phyloP scores from a whole-genome alignment of 257 asterid genomes.

The Oldenlandia corymbosa region DNA sequence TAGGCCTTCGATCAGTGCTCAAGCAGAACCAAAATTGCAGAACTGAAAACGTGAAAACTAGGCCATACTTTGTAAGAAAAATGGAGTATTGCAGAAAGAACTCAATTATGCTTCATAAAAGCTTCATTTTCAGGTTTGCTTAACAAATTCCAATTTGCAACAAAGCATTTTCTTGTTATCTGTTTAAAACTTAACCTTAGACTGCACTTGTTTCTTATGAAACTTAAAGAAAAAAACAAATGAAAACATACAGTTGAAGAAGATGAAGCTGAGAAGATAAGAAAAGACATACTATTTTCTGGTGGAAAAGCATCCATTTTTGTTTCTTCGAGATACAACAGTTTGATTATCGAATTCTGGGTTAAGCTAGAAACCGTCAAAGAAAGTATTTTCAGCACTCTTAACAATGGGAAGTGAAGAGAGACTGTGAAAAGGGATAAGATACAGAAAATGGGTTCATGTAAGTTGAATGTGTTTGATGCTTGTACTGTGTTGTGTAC shows the following conservation, averaged over 20 bases:
- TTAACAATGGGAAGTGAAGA: too few relatives aligned
- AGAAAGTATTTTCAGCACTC: too few relatives aligned
- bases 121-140: neutral
- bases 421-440: too few relatives aligned
- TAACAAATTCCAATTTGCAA: neutral
- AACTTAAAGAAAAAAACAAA: too few relatives aligned
- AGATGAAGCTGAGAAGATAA: neutral
- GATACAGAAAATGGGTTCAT: neutral
- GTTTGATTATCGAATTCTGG: neutral
- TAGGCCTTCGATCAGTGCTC: too few relatives aligned
- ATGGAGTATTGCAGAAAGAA: neutral
- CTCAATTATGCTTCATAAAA: neutral
- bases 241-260: neutral
- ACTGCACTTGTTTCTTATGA: too few relatives aligned
- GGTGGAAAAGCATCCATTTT: neutral
- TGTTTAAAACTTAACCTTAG: neutral
- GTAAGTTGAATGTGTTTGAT: neutral
- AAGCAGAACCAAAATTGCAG: too few relatives aligned
- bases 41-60: too few relatives aligned
- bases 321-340: neutral
- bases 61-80: too few relatives aligned
- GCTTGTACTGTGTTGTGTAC: neutral
- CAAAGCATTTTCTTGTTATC: neutral
- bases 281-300: constrained; percentile 10
- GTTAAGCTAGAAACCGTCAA: neutral